Conservation (phyloP, 441 rosid species). For the Eruca vesicaria region DNA sequence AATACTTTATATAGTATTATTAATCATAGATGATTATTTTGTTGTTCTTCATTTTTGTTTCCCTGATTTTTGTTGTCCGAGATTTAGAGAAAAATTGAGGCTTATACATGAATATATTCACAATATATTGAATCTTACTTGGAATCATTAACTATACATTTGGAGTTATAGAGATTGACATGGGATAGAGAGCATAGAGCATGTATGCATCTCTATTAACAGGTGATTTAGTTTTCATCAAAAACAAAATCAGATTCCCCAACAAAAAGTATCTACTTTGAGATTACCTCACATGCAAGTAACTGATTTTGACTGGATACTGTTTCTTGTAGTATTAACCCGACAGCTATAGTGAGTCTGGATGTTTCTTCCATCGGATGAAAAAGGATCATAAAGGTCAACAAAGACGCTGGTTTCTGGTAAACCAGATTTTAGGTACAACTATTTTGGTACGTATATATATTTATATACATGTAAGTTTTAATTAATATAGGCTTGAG, state of each 20-base stretch:
- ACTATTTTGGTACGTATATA: neutral
- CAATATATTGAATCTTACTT: neutral
- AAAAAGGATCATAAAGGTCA: constrained; percentile 3
- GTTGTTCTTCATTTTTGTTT: neutral
- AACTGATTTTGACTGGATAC: neutral
- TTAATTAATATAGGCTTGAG: neutral
- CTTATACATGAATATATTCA: constrained; percentile 5
- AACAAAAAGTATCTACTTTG: neutral
- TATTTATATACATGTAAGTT: neutral
- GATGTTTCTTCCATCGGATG: neutral
- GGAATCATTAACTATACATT: neutral
- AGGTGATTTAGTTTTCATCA: neutral
- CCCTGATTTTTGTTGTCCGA: constrained; percentile 4
- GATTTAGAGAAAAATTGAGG: constrained; percentile 7
- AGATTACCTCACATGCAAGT: neutral
- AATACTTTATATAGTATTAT: neutral
- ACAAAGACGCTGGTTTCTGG: constrained; percentile 14
- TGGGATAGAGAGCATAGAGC: too few relatives aligned
- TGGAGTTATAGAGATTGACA: neutral
- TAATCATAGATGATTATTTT: neutral
- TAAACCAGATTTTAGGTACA: constrained; percentile 19
- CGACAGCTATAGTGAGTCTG: neutral
- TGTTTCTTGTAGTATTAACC: neutral
- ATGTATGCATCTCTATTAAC: neutral
- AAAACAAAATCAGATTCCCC: neutral